Conservation (phyloP, 2,329 filamentous ascomycete genomes). For the Clarireedia sp. region DNA sequence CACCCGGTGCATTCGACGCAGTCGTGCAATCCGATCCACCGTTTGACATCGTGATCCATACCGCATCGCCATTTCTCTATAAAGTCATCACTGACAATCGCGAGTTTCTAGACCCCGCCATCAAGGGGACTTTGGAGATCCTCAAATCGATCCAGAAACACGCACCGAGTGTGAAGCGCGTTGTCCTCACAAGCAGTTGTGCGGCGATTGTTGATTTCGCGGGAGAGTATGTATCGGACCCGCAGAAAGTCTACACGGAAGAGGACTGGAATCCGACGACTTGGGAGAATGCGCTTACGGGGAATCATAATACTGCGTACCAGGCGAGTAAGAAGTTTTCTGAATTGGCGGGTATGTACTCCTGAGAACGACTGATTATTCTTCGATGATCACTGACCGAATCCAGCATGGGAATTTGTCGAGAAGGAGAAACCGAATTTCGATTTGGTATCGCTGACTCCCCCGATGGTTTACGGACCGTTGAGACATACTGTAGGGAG, state of each 20-base stretch:
- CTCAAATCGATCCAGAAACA: slow-evolving; percentile 47
- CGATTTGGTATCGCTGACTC: too few species aligned
- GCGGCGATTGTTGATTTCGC: slow-evolving; percentile 27
- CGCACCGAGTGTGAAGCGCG: slow-evolving; percentile 56
- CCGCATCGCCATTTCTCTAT: slow-evolving; percentile 47
- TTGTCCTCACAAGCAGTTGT: slow-evolving; percentile 46
- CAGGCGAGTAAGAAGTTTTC: slow-evolving; percentile 56
- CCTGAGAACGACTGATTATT: too few species aligned
- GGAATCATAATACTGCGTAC: slow-evolving; percentile 33
- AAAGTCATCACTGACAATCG: slow-evolving; percentile 25
- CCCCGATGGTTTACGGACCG: too few species aligned
- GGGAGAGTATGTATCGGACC: neutral
- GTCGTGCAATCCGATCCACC: slow-evolving; percentile 49
- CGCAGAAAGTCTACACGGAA: slow-evolving; percentile 35
- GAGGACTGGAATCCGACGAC: too few species aligned
- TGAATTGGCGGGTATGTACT: slow-evolving; percentile 41
- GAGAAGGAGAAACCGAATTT: too few species aligned
- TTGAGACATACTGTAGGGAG: too few species aligned
- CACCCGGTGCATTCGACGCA: slow-evolving; percentile 60
- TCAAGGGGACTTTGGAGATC: slow-evolving; percentile 58
- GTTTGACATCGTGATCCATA: slow-evolving; percentile 53
- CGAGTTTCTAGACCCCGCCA: slow-evolving; percentile 44
- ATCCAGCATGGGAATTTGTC: too few species aligned
- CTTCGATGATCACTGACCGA: too few species aligned
- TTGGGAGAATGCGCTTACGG: too few species aligned